phyloP scores from a whole-genome alignment of 192 early-diverging fungal species.

The Coemansia umbellata region DNA sequence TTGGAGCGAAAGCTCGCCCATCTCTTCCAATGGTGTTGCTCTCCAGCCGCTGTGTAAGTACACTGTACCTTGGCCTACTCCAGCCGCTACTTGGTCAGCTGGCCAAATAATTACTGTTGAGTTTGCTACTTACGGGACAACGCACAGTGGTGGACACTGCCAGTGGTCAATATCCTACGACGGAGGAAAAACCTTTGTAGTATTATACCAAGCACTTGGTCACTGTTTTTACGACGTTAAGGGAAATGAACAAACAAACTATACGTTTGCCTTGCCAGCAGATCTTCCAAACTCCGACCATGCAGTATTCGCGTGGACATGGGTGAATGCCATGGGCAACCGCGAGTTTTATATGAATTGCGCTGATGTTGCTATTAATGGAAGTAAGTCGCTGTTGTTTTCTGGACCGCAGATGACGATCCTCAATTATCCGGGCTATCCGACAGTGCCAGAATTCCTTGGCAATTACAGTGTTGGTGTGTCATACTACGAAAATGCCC shows the following conservation, averaged over 20 bases:
- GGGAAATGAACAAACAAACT: conserved; percentile 6
- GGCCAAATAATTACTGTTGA: conserved; percentile 43
- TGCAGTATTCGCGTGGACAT: conserved; percentile 57
- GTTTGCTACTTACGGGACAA: conserved; percentile 13
- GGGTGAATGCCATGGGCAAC: conserved; percentile 61
- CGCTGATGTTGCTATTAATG: conserved; percentile 56
- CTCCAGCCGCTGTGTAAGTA: conserved; percentile 35
- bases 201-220: conserved; percentile 44
- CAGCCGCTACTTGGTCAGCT: conserved; percentile 31
- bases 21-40: conserved; percentile 11
- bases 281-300: conserved; percentile 15
- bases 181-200: conserved; percentile 54
- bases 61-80: conserved; percentile 22
- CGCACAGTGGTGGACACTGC: conserved; percentile 59
- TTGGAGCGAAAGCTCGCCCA: conserved; percentile 28
- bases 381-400: conserved; percentile 11
- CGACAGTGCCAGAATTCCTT: conserved; percentile 1
- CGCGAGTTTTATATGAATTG: conserved; percentile 66
- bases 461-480: conserved; percentile 33
- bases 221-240: conserved; percentile 24
- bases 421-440: conserved; percentile 35
- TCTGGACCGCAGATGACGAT: conserved; percentile 26
- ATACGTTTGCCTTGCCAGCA: conserved; percentile 14
- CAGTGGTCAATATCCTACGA: conserved; percentile 62
- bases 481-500: conserved; percentile 18